Percentiles rank a stretch among this genome's conserved stretches.
Conservation (phyloP, 2,329 filamentous ascomycete genomes). For the Trichoderma sp. region DNA sequence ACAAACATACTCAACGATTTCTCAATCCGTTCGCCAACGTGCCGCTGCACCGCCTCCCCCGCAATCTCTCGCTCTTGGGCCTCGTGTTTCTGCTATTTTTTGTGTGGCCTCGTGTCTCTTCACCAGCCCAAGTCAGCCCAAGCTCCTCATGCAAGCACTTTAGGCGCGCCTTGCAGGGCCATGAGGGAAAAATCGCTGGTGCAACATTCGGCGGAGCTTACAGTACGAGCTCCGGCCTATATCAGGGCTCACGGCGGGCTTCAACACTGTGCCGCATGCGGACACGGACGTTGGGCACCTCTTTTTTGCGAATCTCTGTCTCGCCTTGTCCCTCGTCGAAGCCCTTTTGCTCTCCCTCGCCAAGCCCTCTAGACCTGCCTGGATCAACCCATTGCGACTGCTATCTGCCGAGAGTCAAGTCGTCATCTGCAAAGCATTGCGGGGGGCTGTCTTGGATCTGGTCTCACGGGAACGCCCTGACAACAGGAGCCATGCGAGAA, state of each 20-base stretch:
- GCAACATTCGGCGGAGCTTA: constrained; percentile 12
- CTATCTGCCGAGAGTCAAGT: not conserved
- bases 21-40: not conserved
- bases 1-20: not conserved
- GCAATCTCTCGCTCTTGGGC: not conserved
- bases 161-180: constrained; percentile 13
- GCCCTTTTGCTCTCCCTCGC: constrained; percentile 13
- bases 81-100: not conserved
- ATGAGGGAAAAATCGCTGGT: not conserved
- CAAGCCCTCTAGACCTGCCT: constrained; percentile 5
- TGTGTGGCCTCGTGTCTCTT: constrained; percentile 1
- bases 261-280: constrained; percentile 5
- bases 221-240: not conserved
- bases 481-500: not conserved
- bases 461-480: constrained; percentile 13
- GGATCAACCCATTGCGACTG: not conserved
- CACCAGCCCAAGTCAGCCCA: not conserved
- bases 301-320: not conserved
- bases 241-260: not conserved
- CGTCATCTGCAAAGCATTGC: constrained; percentile 11
- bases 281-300: not conserved
- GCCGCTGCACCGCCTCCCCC: not conserved
- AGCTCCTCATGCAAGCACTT: constrained; percentile 13
- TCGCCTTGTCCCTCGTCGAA: not conserved
- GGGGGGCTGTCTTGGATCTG: not conserved